These are phyloP conservation scores for Pinus taeda DNA, from an alignment of 75 land plant genomes.

Conservation along the genomic window DNA sequence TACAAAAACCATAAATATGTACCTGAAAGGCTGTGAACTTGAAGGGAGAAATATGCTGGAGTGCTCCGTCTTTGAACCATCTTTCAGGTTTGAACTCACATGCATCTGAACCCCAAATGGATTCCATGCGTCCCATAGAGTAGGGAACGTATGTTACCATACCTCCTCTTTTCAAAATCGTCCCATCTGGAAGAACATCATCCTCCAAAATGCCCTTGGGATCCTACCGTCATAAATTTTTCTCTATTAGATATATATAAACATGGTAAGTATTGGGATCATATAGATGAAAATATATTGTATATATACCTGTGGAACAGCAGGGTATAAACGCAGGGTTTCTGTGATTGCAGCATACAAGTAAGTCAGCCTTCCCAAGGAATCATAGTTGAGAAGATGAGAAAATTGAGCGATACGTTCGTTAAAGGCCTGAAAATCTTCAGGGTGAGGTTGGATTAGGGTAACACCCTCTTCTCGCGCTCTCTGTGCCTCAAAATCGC, in stretches of 20 bases:
- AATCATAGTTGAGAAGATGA: constrained; percentile 47
- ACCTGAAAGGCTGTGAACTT: constrained; percentile 93
- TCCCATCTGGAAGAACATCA: constrained; percentile 93
- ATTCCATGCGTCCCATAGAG: constrained; percentile 86
- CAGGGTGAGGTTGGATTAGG: constrained; percentile 21
- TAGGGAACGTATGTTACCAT: constrained; percentile 83
- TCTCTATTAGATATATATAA: too few relatives aligned
- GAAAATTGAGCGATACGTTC: constrained; percentile 45
- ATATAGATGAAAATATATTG: too few relatives aligned
- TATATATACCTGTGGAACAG: constrained; percentile 74
- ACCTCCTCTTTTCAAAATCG: constrained; percentile 62
- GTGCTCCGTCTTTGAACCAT: constrained; percentile 69
- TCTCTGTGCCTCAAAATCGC: constrained; percentile 45
- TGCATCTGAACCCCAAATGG: constrained; percentile 87
- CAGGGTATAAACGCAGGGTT: constrained; percentile 79
- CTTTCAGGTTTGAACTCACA: constrained; percentile 71
- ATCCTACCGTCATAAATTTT: constrained; percentile 40
- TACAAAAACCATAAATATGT: not conserved
- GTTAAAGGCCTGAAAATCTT: constrained; percentile 33
- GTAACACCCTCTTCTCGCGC: constrained; percentile 29
- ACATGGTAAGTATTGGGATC: too few relatives aligned
- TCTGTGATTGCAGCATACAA: constrained; percentile 78
- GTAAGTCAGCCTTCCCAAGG: constrained; percentile 50
- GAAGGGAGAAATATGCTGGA: constrained; percentile 81
- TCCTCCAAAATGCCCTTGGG: constrained; percentile 70